Evolutionary conservation across 2,329 filamentous ascomycete species (phyloP).

Genomic region (Arthroderma sp.): DNA sequence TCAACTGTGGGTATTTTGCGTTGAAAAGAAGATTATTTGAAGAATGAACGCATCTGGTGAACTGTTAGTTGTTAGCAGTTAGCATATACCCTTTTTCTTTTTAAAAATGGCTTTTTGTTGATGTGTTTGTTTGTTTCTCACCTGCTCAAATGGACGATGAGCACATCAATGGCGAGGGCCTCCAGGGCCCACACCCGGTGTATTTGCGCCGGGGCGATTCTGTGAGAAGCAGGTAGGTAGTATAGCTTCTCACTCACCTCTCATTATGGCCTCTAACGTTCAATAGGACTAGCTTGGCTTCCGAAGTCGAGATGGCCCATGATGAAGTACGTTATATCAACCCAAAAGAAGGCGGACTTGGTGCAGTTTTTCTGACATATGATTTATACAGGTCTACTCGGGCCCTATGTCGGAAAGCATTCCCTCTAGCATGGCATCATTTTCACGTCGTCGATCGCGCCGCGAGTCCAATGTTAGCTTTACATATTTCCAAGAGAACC

Average conservation of each 20-base stretch:
- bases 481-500: constrained; percentile 66
- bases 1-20: too few species aligned
- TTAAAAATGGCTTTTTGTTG: too few species aligned
- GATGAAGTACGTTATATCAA: constrained; percentile 54
- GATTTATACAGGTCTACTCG: constrained; percentile 52
- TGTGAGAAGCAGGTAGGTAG: constrained; percentile 27
- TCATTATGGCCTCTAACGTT: not conserved
- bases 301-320: constrained; percentile 97
- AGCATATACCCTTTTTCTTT: too few species aligned
- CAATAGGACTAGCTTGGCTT: constrained; percentile 53
- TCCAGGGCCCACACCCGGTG: not conserved
- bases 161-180: constrained; percentile 7
- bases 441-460: constrained; percentile 67
- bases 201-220: constrained; percentile 13
- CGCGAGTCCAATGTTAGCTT: constrained; percentile 82
- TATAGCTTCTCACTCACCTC: constrained; percentile 1
- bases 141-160: constrained; percentile 9
- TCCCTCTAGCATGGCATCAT: constrained; percentile 86
- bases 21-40: too few species aligned
- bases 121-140: too few species aligned
- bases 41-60: too few species aligned
- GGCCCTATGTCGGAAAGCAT: constrained; percentile 90
- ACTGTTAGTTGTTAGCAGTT: too few species aligned
- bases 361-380: not conserved
- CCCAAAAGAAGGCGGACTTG: too few species aligned